phyloP scores from a whole-genome alignment of 1,284 basidiomycete genomes.

The Malassezia sp. region DNA sequence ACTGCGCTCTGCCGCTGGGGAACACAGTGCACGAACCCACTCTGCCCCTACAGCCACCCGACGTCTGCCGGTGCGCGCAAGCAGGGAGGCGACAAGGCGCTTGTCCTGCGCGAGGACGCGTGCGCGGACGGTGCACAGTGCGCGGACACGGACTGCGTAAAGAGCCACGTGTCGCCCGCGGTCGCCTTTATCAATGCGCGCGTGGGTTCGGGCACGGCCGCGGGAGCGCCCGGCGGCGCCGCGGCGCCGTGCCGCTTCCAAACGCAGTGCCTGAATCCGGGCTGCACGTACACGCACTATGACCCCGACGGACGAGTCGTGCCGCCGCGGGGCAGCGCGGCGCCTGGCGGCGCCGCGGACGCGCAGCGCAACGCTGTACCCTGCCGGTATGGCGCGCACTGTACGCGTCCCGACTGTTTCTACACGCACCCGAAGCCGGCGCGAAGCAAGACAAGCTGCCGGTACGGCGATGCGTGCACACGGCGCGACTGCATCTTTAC shows the following conservation, averaged over 20 bases:
- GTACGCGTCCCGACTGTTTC: conserved; percentile 9
- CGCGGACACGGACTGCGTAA: conserved; percentile 31
- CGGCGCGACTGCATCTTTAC: conserved; percentile 27
- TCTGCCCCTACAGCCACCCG: conserved; percentile 39
- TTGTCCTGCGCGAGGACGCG: conserved; percentile 32
- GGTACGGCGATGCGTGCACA: conserved; percentile 25
- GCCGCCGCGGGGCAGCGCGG: conserved; percentile 4
- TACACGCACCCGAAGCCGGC: conserved; percentile 7
- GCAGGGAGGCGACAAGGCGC: conserved; percentile 23
- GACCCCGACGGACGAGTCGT: conserved; percentile 12
- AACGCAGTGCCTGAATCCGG: conserved; percentile 18
- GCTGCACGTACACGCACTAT: conserved; percentile 19
- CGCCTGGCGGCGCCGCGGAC: too few relatives aligned
- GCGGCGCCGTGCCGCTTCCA: conserved; percentile 18
- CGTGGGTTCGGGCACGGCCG: background rate
- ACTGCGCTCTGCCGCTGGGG: conserved; percentile 33
- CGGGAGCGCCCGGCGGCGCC: background rate
- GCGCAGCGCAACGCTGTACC: background rate
- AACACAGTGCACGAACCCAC: conserved; percentile 36
- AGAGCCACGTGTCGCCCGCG: conserved; percentile 39
- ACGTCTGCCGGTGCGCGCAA: conserved; percentile 29
- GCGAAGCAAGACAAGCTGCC: conserved; percentile 18
- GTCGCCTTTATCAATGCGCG: conserved; percentile 17
- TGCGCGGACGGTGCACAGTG: conserved; percentile 30
- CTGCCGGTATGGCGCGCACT: conserved; percentile 10